Conservation (phyloP, 768 basidiomycete genomes). For the Kwoniella heveanensis region DNA sequence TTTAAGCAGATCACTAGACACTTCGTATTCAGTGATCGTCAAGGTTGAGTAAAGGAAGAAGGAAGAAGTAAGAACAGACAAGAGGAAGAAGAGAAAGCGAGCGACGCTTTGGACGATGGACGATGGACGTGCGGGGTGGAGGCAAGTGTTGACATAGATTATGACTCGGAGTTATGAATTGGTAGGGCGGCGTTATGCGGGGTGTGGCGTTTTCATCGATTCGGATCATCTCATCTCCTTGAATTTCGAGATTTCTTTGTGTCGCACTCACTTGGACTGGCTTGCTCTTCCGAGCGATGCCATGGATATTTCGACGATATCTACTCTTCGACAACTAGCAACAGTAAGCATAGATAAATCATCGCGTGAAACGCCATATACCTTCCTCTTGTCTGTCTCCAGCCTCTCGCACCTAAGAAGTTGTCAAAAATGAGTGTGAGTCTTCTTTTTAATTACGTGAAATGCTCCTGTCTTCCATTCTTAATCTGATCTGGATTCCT, state of each 20-base stretch:
- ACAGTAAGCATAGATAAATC: neutral
- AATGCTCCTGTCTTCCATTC: neutral
- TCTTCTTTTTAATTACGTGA: too few species aligned
- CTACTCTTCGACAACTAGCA: neutral
- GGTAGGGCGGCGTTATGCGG: neutral
- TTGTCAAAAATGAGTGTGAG: conserved; percentile 25
- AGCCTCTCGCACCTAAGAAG: too few species aligned
- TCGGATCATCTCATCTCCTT: neutral
- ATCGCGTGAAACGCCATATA: too few species aligned
- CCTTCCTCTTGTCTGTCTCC: too few species aligned
- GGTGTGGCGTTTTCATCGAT: conserved; percentile 12
- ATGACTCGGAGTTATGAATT: neutral
- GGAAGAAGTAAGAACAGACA: neutral
- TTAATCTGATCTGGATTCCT: too few species aligned
- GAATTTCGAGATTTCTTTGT: neutral
- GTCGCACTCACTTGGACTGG: neutral
- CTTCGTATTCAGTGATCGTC: too few species aligned
- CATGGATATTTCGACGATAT: conserved; percentile 3
- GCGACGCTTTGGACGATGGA: neutral
- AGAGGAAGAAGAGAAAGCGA: too few species aligned
- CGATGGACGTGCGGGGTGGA: conserved; percentile 22
- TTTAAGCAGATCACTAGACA: too few species aligned
- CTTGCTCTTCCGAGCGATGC: conserved; percentile 13
- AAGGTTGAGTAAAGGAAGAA: neutral
- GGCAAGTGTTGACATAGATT: neutral